Evolutionary conservation across 306 rosid species (phyloP), one percentile per base, ranked within the genome.

Genomic region (Parietaria judaica): DNA sequence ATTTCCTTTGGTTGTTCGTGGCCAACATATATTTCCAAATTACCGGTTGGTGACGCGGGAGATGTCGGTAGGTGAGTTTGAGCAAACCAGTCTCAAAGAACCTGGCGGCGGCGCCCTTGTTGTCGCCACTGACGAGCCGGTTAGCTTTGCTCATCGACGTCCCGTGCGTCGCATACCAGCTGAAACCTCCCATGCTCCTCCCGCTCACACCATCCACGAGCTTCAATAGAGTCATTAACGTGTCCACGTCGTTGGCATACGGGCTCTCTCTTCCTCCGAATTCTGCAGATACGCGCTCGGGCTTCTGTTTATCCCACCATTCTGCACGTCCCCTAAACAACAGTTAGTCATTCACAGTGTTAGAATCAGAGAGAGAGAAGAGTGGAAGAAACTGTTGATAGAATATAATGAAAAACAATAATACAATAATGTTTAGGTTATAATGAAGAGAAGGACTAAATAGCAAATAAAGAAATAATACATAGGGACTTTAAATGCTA

Each of bases 91-190:
- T 90, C 80, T 90, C 97, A 0, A 90, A 82, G 58, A 86, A 81
- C 63, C 97, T 69, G 1, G 97, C 80, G 38, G 95, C 97, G 16
- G 76, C 90, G 54, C 97, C 94, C 74, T 82, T 90, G 75, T 86
- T 90, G 75, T 89, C 97, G 3, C 97, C 97, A 3, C 94, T 90
- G 47, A 90, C 77, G 60, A 90, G 90, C 78, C 68, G 77, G 76
- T 90, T 90, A 69, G 80, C 55, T 60, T 62, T 79, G 79, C 90
- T 90, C 95, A 90, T 90, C n/a, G 95, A 90, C 56, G 95, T 86
- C 2, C 97, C 97, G 2, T 84, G 95, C 3, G 97, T 86, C 11
- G 90, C 83, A 69, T 67, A 79, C 95, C 90, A 90, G 67, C 56
- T 84, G 58, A 90, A 90, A 4, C 86, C 79, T 61, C 94, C 97